Conservation (phyloP, 352 stramenopile species). For the Globisporangium nagaii region DNA sequence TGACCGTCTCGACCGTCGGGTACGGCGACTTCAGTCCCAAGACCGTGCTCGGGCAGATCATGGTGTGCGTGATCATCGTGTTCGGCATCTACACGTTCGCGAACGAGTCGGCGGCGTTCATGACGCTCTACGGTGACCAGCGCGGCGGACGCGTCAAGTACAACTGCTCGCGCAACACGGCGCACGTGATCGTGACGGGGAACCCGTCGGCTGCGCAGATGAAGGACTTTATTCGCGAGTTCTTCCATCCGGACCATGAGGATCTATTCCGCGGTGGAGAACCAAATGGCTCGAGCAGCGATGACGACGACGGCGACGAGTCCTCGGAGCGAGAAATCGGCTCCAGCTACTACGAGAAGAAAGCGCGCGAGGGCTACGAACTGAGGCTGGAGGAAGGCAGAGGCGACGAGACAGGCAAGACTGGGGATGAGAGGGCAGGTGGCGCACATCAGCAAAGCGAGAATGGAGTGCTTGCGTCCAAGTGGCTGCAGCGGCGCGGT, state of each 20-base stretch:
- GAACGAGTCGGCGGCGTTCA: slow-evolving; percentile 73
- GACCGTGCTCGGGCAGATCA: slow-evolving; percentile 72
- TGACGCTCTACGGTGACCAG: slow-evolving; percentile 71
- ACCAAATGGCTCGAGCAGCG: slow-evolving; percentile 7
- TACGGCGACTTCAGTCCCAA: slow-evolving; percentile 86
- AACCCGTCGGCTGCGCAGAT: slow-evolving; percentile 74
- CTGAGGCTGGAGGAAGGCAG: slow-evolving; percentile 8
- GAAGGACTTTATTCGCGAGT: slow-evolving; percentile 86
- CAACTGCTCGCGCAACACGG: slow-evolving; percentile 55
- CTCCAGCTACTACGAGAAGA: neutral
- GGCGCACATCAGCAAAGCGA: neutral
- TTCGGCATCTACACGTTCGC: slow-evolving; percentile 87
- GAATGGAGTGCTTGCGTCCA: slow-evolving; percentile 11
- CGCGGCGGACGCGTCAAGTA: slow-evolving; percentile 53
- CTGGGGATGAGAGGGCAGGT: neutral
- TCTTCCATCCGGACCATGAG: slow-evolving; percentile 85
- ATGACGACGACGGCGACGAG: slow-evolving; percentile 12
- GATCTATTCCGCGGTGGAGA: slow-evolving; percentile 22
- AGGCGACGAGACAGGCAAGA: neutral
- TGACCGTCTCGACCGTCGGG: slow-evolving; percentile 83
- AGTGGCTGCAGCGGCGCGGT: slow-evolving; percentile 50
- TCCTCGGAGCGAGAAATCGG: neutral
- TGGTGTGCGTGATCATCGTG: slow-evolving; percentile 79
- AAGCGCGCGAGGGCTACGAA: neutral
- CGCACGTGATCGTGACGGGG: slow-evolving; percentile 82